phyloP scores from a whole-genome alignment of 208 protist genomes.

The Acanthamoeba lenticulata region DNA sequence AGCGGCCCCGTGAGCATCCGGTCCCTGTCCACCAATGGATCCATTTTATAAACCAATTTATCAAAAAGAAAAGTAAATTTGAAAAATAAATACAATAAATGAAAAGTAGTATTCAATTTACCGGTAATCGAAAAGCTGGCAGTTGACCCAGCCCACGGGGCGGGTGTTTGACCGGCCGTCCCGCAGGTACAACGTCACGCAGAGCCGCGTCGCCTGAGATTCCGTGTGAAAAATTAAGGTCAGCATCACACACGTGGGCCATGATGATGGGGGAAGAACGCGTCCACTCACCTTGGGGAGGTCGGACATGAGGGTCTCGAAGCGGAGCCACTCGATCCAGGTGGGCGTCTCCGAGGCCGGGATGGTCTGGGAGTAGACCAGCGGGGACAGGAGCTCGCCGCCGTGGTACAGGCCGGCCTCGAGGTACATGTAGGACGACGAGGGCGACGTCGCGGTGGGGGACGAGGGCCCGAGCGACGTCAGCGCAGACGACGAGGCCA shows the following conservation, averaged over 20 bases:
- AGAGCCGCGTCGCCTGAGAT: conserved; percentile 41
- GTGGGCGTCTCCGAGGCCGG: conserved; percentile 22
- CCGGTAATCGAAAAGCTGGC: conserved; percentile 77
- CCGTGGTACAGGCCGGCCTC: conserved; percentile 28
- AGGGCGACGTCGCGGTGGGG: too few species aligned
- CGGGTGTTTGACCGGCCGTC: neutral
- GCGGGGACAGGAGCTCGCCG: conserved; percentile 3
- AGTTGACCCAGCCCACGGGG: conserved; percentile 76
- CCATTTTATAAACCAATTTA: too few species aligned
- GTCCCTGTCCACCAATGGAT: too few species aligned
- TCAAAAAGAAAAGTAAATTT: too few species aligned
- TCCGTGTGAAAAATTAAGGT: too few species aligned
- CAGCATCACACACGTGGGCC: neutral
- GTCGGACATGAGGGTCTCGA: conserved; percentile 58
- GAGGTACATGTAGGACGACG: conserved; percentile 18
- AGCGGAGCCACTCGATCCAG: conserved; percentile 58
- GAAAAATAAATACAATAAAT: too few species aligned
- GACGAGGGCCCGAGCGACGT: too few species aligned
- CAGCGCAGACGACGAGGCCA: too few species aligned
- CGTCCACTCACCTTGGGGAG: conserved; percentile 59
- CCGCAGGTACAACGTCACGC: conserved; percentile 20
- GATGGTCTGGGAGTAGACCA: conserved; percentile 20
- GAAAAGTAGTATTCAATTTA: too few species aligned
- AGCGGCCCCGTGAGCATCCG: conserved; percentile 47
- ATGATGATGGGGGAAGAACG: too few species aligned